Evolutionary conservation across 169 alveolate species (phyloP).

Genomic region (Toxoplasma gondii): DNA sequence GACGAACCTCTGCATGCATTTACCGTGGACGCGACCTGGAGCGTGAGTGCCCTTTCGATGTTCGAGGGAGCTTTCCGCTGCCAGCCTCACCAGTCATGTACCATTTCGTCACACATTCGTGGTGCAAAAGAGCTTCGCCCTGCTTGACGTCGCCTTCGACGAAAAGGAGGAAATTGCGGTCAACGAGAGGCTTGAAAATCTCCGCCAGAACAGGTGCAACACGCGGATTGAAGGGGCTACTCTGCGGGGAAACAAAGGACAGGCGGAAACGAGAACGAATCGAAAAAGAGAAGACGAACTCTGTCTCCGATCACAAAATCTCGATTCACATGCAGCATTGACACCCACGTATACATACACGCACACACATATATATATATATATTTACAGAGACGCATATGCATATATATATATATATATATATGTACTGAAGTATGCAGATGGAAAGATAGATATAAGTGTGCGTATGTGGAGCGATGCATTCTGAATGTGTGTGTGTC

Average conservation of each 20-base stretch:
- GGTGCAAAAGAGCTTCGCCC: slow-evolving; percentile 37
- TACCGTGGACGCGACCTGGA: no score
- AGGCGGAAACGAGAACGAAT: neutral
- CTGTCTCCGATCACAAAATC: neutral
- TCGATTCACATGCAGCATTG: neutral
- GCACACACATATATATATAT: neutral
- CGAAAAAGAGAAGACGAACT: neutral
- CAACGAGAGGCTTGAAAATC: slow-evolving; percentile 44
- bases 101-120: slow-evolving; percentile 51
- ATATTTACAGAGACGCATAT: neutral
- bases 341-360: neutral
- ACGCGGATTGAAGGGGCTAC: slow-evolving; percentile 36
- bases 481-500: no score
- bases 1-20: no score
- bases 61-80: no score
- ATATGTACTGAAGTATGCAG: neutral
- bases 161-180: slow-evolving; percentile 15
- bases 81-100: slow-evolving; percentile 38
- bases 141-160: slow-evolving; percentile 37
- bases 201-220: slow-evolving; percentile 18
- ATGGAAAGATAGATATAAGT: neutral
- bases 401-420: no score
- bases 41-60: no score
- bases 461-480: neutral
- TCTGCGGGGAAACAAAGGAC: slow-evolving; percentile 14